phyloP scores from a whole-genome alignment of 768 basidiomycete genomes.

The Tulasnella sp. region DNA sequence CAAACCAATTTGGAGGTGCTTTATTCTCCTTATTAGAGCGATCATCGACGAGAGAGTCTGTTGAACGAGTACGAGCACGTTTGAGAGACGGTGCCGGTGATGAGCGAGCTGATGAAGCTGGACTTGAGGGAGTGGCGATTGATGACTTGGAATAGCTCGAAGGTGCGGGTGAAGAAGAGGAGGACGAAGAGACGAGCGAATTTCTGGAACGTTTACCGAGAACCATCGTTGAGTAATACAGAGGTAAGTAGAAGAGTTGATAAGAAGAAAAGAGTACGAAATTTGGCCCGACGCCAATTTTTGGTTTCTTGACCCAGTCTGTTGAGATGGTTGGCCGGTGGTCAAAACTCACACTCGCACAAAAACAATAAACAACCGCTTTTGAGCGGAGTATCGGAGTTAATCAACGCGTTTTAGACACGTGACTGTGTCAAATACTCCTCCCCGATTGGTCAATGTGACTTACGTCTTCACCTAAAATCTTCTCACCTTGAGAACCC shows the following conservation, averaged over 20 bases:
- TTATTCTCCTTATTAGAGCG: conserved; percentile 9
- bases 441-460: no score
- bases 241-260: not conserved
- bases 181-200: not conserved
- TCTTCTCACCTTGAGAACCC: no score
- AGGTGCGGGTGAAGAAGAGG: conserved; percentile 1
- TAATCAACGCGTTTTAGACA: no score
- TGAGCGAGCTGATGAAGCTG: not conserved
- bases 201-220: conserved; percentile 10
- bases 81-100: conserved; percentile 3
- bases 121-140: conserved; percentile 4
- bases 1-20: conserved; percentile 8
- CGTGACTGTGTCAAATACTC: no score
- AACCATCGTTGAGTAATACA: conserved; percentile 4
- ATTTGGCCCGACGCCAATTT: not conserved
- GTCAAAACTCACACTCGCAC: no score
- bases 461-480: no score
- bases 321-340: no score
- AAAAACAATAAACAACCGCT: no score
- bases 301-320: no score
- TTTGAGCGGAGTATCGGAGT: no score
- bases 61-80: conserved; percentile 14
- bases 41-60: conserved; percentile 1
- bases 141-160: not conserved
- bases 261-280: not conserved